Base-by-base conservation (phyloP, 2,329 filamentous ascomycete species). In the Fusarium ambrosium region DNA sequence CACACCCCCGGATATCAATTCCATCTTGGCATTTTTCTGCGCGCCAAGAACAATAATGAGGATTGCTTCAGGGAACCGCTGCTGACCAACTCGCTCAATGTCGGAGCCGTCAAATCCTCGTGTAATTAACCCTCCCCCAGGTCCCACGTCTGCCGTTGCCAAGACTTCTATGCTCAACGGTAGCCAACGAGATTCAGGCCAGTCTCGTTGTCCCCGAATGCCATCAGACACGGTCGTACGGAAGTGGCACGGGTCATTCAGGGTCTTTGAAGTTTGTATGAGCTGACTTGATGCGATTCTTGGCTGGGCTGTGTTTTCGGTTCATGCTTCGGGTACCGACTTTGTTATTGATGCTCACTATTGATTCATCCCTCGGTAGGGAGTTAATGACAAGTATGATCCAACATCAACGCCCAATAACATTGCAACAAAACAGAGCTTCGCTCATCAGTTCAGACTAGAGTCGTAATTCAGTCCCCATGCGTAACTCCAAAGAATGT, bases 401-500 rank as follows among this genome's bases (percentile, higher is more conserved):
- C 48, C 27, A 55, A 55, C 27, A 55, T 34, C 43, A 53, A 53
- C 48, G 24, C 48, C 48, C 16, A 53, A 18, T 18, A 29, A 53
- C 6, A 53, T 7, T 55, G 36, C 56, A 34, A 59, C n/a, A 32
- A 53, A 32, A 53, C 11, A 55, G 48, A 32, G 48, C 48, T 14
- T 55, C 29, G 27, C 32, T 62, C 56, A 22, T 41, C 36, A 48
- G 34, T 51, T 51, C 22, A 68, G 62, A 51, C 37, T 41, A 55
- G 48, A 62, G 24, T 41, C 41, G 20, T 64, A 75, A 64, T 58
- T 51, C 56, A 75, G 45, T 75, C 69, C 78, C 78, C 63, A 66
- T 37, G 56, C 41, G 39, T 63, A 64, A 75, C 66, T 69, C 62
- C 64, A 34, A 55, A 48, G n/a, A 56, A 74, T 66, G 53, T 53